Evolutionary conservation across 208 protist genomes (phyloP), one percentile per base, ranked within the genome.

Genomic region (Crithidia acanthocephali): DNA sequence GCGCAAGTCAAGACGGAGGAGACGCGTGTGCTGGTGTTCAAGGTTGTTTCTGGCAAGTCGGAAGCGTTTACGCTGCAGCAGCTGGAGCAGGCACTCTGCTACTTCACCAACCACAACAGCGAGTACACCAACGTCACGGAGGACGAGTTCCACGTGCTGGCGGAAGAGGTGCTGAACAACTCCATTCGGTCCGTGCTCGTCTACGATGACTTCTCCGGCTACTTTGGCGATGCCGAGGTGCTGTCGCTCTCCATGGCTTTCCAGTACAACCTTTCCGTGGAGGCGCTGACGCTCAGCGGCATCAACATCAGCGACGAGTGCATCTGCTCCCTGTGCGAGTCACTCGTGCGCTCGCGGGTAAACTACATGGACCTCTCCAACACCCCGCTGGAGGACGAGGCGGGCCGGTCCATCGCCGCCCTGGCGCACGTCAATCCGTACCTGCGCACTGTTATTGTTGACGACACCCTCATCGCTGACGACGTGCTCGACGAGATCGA

Each of bases 401-500:
- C 92, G 2, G 92, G 92, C 0, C 77, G 68, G 16, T 92, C 88
- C 32, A 67, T 97, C 28, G 92, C 89, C 5, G 92, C 92, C 15
- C 73, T 97, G 16, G 92, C 89, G 15, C 85, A 93, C 63, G 66
- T 92, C 22, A 95, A 93, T 66, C 88, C 92, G 27, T 93, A 90
- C 56, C 76, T 97, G 50, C 84, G 92, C 58, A 97, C 92, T 4
- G 82, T 97, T 37, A 81, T 97, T 20, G 81, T 97, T 23, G 87
- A 91, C 51, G 92, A 93, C 56, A 97, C 92, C 2, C 80, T 97
- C 25, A 93, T 97, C 65, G 77, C 89, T 0, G 92, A 92, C 35
- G 86, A 93, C 48, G 80, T 97, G 22, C 70, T 93, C 18, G 92
- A 97, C 60, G 92, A 97, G 69, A 97, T 97, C 64, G 92, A 97